Evolutionary conservation across 192 early-diverging fungal species (phyloP).

Genomic region (Pilobolus umbonatus): DNA sequence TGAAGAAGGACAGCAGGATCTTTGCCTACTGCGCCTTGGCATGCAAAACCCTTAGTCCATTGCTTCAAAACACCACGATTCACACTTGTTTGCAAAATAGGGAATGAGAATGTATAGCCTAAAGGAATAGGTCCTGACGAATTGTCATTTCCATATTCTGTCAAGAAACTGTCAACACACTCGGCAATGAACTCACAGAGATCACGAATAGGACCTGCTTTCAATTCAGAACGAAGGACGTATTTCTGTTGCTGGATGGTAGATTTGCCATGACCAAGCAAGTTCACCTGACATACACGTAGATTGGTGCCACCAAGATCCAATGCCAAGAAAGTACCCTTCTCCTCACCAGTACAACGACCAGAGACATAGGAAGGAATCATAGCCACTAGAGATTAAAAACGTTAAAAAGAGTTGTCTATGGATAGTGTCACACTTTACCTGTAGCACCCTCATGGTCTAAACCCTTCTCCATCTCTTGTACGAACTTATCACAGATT

Average conservation of each 20-base stretch:
- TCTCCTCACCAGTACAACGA: slow-evolving; percentile 79
- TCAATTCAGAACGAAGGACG: slow-evolving; percentile 60
- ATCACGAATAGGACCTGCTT: slow-evolving; percentile 46
- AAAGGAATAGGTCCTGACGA: slow-evolving; percentile 38
- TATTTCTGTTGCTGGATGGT: slow-evolving; percentile 79
- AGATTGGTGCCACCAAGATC: slow-evolving; percentile 96
- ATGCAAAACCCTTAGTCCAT: slow-evolving; percentile 91
- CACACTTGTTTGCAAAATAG: slow-evolving; percentile 77
- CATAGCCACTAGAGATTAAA: slow-evolving; percentile 54
- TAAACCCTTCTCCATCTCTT: slow-evolving; percentile 33
- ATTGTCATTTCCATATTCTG: slow-evolving; percentile 51
- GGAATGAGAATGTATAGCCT: slow-evolving; percentile 98
- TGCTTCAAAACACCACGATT: slow-evolving; percentile 61
- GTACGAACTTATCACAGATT: slow-evolving; percentile 23
- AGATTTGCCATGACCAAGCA: slow-evolving; percentile 70
- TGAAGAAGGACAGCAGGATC: slow-evolving; percentile 74
- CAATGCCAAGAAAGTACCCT: slow-evolving; percentile 82
- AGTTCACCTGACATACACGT: slow-evolving; percentile 81
- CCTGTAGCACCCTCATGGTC: slow-evolving; percentile 25
- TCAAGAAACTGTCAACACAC: slow-evolving; percentile 72
- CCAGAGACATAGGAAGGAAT: slow-evolving; percentile 82
- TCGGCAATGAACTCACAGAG: slow-evolving; percentile 86
- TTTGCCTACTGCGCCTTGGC: slow-evolving; percentile 67
- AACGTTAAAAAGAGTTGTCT: background rate
- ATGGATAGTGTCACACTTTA: background rate